Conservation (phyloP, 192 early-diverging fungal genomes). For the Chytriomyces confervae region DNA sequence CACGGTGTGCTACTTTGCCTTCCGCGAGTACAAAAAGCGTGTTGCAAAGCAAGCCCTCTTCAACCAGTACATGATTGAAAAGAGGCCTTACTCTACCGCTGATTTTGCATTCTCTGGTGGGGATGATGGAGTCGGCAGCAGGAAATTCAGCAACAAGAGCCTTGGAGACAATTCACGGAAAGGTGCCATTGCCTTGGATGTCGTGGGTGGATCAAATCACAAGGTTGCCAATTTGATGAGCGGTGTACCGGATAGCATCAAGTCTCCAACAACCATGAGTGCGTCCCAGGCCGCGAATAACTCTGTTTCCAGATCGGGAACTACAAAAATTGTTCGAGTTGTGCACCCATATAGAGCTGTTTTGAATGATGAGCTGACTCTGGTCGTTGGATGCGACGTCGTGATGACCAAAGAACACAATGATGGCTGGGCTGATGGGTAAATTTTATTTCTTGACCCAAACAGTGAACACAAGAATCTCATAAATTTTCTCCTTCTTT, state of each 20-base stretch:
- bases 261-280: not conserved
- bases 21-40: not conserved
- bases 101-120: no score
- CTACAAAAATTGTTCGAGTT: constrained; percentile 9
- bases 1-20: not conserved
- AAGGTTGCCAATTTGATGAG: not conserved
- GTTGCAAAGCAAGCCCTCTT: not conserved
- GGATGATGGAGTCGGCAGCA: not conserved
- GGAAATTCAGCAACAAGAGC: not conserved
- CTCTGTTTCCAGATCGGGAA: not conserved
- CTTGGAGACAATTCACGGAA: not conserved
- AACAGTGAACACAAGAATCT: not conserved
- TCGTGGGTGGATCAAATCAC: not conserved
- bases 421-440: constrained; percentile 46
- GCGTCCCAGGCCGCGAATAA: not conserved
- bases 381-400: constrained; percentile 36
- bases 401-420: constrained; percentile 41
- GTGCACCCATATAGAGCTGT: constrained; percentile 37
- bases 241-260: constrained; percentile 1
- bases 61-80: constrained; percentile 9
- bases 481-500: not conserved
- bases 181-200: not conserved
- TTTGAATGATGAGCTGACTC: constrained; percentile 41
- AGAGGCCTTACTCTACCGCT: not conserved
- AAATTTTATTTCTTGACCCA: not conserved